Evolutionary conservation across 805 yeast genomes (phyloP).

Genomic region (Ogataea methylovora): DNA sequence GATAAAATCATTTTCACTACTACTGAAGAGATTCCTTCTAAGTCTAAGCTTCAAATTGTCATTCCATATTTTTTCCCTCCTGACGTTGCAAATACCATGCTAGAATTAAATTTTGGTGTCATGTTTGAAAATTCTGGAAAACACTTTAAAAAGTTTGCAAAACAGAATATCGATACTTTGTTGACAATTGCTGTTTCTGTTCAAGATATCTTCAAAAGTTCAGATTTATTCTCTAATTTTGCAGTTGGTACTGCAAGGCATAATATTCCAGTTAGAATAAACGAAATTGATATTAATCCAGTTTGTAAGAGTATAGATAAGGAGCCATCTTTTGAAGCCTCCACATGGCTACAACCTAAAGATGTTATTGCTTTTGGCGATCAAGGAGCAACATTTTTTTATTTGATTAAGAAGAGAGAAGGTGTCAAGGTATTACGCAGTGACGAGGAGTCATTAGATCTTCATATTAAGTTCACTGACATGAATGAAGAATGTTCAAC

Average conservation of each 20-base stretch:
- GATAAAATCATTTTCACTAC: not conserved
- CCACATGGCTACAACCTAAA: conserved; percentile 24
- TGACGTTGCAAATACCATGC: conserved; percentile 22
- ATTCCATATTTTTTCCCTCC: conserved; percentile 29
- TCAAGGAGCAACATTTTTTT: conserved; percentile 63
- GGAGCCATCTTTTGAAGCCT: conserved; percentile 10
- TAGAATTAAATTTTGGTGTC: conserved; percentile 15
- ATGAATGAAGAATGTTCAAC: conserved; percentile 36
- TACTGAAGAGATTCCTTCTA: conserved; percentile 1
- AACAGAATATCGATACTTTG: conserved; percentile 37
- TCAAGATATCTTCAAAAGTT: conserved; percentile 63
- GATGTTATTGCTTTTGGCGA: conserved; percentile 51
- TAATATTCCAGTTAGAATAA: conserved; percentile 46
- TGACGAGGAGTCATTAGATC: conserved; percentile 28
- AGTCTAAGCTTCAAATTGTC: conserved; percentile 6
- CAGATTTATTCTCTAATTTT: conserved; percentile 56
- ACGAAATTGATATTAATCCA: conserved; percentile 30
- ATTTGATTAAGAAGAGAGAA: conserved; percentile 32
- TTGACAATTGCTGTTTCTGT: conserved; percentile 67
- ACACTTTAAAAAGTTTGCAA: conserved; percentile 11
- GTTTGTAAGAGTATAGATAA: conserved; percentile 4
- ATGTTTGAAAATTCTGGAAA: conserved; percentile 12
- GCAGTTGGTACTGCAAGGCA: conserved; percentile 53
- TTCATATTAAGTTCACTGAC: conserved; percentile 39
- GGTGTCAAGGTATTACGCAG: conserved; percentile 2